Conservation (phyloP, 1,139 yeast species). For the Diutina ranongensis region DNA sequence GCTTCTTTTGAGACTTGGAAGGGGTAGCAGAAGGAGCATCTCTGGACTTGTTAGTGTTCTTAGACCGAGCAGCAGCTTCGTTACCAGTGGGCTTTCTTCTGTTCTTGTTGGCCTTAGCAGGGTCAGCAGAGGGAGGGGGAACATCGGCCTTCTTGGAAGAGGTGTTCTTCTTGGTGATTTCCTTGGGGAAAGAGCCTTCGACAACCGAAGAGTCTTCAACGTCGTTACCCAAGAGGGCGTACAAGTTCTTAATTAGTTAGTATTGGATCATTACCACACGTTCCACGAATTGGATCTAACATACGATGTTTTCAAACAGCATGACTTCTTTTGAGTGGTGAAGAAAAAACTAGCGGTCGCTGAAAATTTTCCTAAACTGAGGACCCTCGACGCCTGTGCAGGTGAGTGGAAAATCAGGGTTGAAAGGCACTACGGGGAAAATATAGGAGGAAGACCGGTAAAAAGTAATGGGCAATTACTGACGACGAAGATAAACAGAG, state of each 20-base stretch:
- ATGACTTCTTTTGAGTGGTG: slow-evolving; percentile 3
- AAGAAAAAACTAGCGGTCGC: neutral
- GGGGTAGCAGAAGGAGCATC: slow-evolving; percentile 46
- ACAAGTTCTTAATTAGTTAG: slow-evolving; percentile 27
- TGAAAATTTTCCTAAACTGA: slow-evolving; percentile 2
- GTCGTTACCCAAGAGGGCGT: slow-evolving; percentile 57
- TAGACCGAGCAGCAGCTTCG: slow-evolving; percentile 80
- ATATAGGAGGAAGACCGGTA: too few relatives aligned
- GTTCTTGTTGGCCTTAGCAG: slow-evolving; percentile 69
- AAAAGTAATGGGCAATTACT: neutral
- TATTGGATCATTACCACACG: neutral
- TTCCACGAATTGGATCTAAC: neutral
- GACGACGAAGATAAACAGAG: too few relatives aligned
- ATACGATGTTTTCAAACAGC: slow-evolving; percentile 6
- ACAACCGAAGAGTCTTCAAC: slow-evolving; percentile 54
- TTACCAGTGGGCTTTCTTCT: slow-evolving; percentile 64
- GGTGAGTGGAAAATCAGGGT: neutral
- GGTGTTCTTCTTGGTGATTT: slow-evolving; percentile 71
- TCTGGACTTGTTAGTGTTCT: slow-evolving; percentile 60
- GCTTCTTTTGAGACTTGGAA: slow-evolving; percentile 49
- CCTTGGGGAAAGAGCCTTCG: slow-evolving; percentile 47
- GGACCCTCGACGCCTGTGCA: neutral
- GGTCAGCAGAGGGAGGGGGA: slow-evolving; percentile 76
- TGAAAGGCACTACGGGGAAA: too few relatives aligned
- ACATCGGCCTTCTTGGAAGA: slow-evolving; percentile 83